Conservation (phyloP, 163 green algal genomes). For the Picocystis sp. region DNA sequence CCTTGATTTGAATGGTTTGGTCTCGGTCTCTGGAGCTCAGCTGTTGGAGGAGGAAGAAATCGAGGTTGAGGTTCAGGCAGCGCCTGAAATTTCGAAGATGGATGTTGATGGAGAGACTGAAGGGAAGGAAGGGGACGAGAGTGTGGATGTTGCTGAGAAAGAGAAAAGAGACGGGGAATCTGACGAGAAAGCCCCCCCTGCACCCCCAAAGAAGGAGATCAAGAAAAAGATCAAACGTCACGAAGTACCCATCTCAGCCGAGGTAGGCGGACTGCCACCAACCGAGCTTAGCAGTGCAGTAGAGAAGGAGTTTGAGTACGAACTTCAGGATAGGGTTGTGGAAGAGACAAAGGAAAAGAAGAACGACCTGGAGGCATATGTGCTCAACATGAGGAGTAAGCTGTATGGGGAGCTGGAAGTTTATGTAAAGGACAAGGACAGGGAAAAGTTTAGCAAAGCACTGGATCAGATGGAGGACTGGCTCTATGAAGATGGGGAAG, state of each 20-base stretch:
- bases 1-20: slow-evolving; percentile 81
- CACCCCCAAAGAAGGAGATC: slow-evolving; percentile 8
- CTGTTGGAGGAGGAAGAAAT: slow-evolving; percentile 65
- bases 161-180: slow-evolving; percentile 1
- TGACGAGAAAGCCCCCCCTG: slow-evolving; percentile 2
- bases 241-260: neutral
- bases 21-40: slow-evolving; percentile 54
- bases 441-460: slow-evolving; percentile 15
- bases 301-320: slow-evolving; percentile 52
- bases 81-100: neutral
- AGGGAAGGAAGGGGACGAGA: neutral
- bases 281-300: slow-evolving; percentile 4
- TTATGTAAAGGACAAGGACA: slow-evolving; percentile 33
- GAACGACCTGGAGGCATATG: slow-evolving; percentile 83
- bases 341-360: slow-evolving; percentile 86
- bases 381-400: slow-evolving; percentile 73
- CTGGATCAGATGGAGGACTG: slow-evolving; percentile 74
- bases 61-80: slow-evolving; percentile 18
- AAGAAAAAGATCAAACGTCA: slow-evolving; percentile 2
- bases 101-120: neutral
- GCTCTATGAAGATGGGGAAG: slow-evolving; percentile 97
- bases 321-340: slow-evolving; percentile 51
- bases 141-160: slow-evolving; percentile 1
- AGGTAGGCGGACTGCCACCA: neutral
- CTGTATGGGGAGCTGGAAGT: slow-evolving; percentile 23